A percentile compares a stretch with the other conserved stretches of the same genome.
phyloP scores from a whole-genome alignment of 768 basidiomycete species.

The Boletus subparvulus region DNA sequence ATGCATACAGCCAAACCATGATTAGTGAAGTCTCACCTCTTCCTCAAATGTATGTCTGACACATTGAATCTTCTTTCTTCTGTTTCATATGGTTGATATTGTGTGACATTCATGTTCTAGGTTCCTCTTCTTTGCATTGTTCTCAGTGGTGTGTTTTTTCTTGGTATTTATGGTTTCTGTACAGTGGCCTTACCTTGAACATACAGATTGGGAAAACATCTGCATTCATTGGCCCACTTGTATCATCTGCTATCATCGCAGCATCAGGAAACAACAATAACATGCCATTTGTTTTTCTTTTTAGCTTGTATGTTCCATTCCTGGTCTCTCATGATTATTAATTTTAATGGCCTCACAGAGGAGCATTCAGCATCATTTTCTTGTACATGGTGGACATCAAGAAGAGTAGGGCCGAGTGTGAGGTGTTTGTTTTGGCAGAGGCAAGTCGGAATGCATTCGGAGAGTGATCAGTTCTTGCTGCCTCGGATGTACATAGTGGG shows the following conservation, averaged over 20 bases:
- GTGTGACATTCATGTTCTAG: constrained; percentile 23
- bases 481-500: background rate
- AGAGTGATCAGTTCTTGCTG: background rate
- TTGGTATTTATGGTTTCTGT: background rate
- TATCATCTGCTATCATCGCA: constrained; percentile 72
- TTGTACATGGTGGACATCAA: constrained; percentile 62
- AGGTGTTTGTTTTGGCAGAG: constrained; percentile 60
- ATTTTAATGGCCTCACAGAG: constrained; percentile 7
- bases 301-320: constrained; percentile 53
- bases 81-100: background rate
- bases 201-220: constrained; percentile 68
- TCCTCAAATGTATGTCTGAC: constrained; percentile 59
- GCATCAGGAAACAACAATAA: constrained; percentile 67
- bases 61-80: background rate
- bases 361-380: constrained; percentile 43
- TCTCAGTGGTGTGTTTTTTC: constrained; percentile 53
- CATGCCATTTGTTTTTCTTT: constrained; percentile 75
- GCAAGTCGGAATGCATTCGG: constrained; percentile 39
- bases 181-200: background rate
- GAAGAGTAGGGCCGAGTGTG: constrained; percentile 64
- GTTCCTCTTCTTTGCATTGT: constrained; percentile 76
- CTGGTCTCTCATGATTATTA: background rate
- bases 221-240: constrained; percentile 73
- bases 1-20: constrained; percentile 81
- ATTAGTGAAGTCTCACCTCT: constrained; percentile 75